phyloP scores from a whole-genome alignment of 2,329 filamentous ascomycete species.

The Aspergillus vadensis region DNA sequence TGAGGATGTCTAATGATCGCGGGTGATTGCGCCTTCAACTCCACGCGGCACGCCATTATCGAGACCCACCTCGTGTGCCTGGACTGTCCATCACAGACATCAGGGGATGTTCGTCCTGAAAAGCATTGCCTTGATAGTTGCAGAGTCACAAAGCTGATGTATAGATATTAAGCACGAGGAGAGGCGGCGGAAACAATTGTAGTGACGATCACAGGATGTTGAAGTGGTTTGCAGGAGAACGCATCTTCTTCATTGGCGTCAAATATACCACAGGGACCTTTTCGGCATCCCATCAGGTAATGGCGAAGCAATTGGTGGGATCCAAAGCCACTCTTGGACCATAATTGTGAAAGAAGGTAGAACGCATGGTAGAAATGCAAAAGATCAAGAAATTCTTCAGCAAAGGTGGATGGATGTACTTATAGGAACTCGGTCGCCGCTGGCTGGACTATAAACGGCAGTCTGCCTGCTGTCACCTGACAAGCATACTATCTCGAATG shows the following conservation, averaged over 20 bases:
- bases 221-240: not conserved
- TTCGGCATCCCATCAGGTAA: not conserved
- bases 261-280: not conserved
- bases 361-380: not conserved
- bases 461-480: not conserved
- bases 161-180: too few relatives aligned
- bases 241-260: not conserved
- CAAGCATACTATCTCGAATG: not conserved
- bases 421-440: not conserved
- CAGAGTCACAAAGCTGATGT: too few relatives aligned
- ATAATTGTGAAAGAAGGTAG: not conserved
- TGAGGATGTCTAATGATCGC: not conserved
- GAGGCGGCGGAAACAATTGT: not conserved
- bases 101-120: too few relatives aligned
- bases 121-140: too few relatives aligned
- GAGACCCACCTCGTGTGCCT: conserved; percentile 10
- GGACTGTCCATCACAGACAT: not conserved
- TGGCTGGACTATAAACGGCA: not conserved
- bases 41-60: conserved; percentile 25
- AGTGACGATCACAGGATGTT: not conserved
- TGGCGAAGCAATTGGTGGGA: not conserved
- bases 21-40: conserved; percentile 20
- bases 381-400: not conserved
- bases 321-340: not conserved
- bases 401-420: not conserved